phyloP scores from a whole-genome alignment of 2,329 filamentous ascomycete species.

The Diaporthe vaccinii region DNA sequence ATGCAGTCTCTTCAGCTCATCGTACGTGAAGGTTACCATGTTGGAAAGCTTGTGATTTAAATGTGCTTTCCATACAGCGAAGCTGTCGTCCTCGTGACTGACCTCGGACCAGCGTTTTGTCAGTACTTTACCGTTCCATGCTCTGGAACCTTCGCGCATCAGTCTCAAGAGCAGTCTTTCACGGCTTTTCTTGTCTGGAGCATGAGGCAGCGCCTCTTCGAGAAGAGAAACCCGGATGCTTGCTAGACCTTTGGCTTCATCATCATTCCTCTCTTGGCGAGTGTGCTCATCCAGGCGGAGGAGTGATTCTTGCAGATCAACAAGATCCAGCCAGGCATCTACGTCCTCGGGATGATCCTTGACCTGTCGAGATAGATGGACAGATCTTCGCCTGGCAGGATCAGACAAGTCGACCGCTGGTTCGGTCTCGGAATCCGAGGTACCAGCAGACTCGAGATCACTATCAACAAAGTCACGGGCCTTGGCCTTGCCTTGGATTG shows the following conservation, averaged over 20 bases:
- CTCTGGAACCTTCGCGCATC: conserved; percentile 79
- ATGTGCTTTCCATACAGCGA: conserved; percentile 79
- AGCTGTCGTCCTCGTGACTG: conserved; percentile 64
- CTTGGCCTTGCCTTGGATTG: conserved; percentile 75
- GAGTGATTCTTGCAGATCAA: conserved; percentile 81
- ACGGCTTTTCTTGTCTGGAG: conserved; percentile 60
- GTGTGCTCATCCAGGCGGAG: conserved; percentile 63
- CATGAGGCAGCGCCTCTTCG: conserved; percentile 78
- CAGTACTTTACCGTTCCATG: conserved; percentile 78
- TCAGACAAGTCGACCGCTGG: conserved; percentile 53
- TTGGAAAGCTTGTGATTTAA: conserved; percentile 80
- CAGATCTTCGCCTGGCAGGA: conserved; percentile 66
- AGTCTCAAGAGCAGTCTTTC: conserved; percentile 75
- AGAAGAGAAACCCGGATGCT: conserved; percentile 86
- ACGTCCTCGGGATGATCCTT: conserved; percentile 77
- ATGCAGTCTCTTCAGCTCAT: conserved; percentile 72
- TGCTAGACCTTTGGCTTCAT: conserved; percentile 77
- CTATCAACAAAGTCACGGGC: conserved; percentile 60
- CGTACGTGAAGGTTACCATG: conserved; percentile 76
- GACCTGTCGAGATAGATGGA: conserved; percentile 74
- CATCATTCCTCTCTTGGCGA: conserved; percentile 63
- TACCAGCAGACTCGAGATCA: conserved; percentile 63
- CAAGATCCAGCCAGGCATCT: conserved; percentile 82
- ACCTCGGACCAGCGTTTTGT: conserved; percentile 75
- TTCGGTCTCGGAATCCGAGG: conserved; percentile 55